Evolutionary conservation across 2,329 filamentous ascomycete species (phyloP).

Genomic region (Sarocladium kiliense): DNA sequence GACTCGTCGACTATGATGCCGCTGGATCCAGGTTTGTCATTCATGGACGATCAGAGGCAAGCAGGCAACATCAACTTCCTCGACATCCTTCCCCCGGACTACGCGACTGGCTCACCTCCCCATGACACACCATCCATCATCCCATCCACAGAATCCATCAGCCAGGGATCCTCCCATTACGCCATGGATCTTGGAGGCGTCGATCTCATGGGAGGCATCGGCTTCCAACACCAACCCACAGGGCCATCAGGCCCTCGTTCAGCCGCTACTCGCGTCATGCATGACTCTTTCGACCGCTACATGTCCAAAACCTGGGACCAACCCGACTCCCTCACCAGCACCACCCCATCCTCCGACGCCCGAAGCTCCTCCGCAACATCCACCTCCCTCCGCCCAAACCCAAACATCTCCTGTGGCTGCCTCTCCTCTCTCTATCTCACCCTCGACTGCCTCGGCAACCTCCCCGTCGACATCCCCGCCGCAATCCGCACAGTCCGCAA

Average conservation of each 20-base stretch:
- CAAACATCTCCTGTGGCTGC: slow-evolving; percentile 38
- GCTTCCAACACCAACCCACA: slow-evolving; percentile 23
- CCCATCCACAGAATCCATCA: not conserved
- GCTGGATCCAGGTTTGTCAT: slow-evolving; percentile 26
- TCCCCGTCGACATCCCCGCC: slow-evolving; percentile 37
- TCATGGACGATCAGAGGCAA: slow-evolving; percentile 25
- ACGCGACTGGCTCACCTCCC: slow-evolving; percentile 13
- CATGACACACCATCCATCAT: slow-evolving; percentile 7
- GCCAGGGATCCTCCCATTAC: not conserved
- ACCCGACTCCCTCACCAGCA: slow-evolving; percentile 18
- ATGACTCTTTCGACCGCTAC: slow-evolving; percentile 16
- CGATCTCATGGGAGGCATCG: slow-evolving; percentile 25
- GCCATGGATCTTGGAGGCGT: slow-evolving; percentile 17
- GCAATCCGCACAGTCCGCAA: slow-evolving; percentile 44
- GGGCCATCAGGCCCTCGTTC: not conserved
- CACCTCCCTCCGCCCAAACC: slow-evolving; percentile 12
- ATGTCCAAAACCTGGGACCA: slow-evolving; percentile 15
- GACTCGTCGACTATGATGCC: not conserved
- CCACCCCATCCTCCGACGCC: slow-evolving; percentile 15
- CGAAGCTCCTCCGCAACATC: not conserved
- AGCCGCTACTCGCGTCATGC: slow-evolving; percentile 3
- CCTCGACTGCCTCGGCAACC: slow-evolving; percentile 42
- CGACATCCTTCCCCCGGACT: slow-evolving; percentile 28
- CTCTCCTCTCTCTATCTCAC: slow-evolving; percentile 45
- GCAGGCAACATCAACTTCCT: slow-evolving; percentile 25